Evolutionary conservation across 2,329 filamentous ascomycete genomes (phyloP), one percentile per base, ranked within the genome.

Genomic region (Penicillium capsulatum): DNA sequence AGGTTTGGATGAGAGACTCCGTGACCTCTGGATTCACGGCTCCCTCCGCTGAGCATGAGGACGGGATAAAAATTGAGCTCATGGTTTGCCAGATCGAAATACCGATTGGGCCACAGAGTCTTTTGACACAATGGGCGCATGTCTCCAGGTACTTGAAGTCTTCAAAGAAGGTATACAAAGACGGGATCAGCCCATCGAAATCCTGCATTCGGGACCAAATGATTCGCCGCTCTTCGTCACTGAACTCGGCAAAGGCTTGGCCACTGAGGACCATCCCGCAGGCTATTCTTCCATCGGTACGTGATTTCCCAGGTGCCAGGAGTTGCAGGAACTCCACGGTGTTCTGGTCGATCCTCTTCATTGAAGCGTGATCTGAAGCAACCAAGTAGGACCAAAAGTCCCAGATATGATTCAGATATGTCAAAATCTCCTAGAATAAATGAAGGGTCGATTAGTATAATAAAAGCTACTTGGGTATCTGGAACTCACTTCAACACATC

Each of bases 231-330:
- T 54, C 42, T 36, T 40, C 22, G 10, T 50, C 31, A 16, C 32
- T 36, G 30, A 57, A 53, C 17, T 34, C 41, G 24, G 48, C 45
- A 29, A 68, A 65, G 9, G 65, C 58, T 38, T 60, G 6, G 17
- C 53, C 48, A 24, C 47, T 47, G 11, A 55, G 34, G 15, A 56
- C 32, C 20, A 50, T 32, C 14, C 48, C 45, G 32, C 30, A 22
- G 8, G 37, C 49, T 17, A 8, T 42, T 37, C 36, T 44, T 3
- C 27, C 32, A 27, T 54, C 44, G 17, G 13, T 32, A 13, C 17
- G 8, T 14, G 35, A 38, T 29, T 31, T 41, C 7, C 52, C 34
- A 3, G 50, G 55, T 7, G 45, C 54, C 13, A 45, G 27, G 13
- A 51, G 38, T 36, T 55, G 35, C 7, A 57, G 36, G 10, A 13